Evolutionary conservation across 495 filamentous ascomycete species (phyloP), one percentile per base, ranked within the genome.

Genomic region (Mycothermus thermophilus): DNA sequence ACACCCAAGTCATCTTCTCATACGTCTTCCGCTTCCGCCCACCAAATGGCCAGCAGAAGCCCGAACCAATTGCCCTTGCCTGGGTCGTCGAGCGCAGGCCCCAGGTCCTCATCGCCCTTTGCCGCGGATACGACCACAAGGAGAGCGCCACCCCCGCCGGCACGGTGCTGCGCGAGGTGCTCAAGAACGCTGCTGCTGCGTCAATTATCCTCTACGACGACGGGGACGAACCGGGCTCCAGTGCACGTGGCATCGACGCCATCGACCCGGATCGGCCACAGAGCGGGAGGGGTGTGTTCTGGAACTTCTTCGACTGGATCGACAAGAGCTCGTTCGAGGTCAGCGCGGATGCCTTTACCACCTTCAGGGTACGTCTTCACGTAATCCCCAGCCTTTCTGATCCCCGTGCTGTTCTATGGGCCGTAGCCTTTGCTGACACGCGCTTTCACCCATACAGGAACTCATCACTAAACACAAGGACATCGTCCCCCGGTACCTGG

Each of bases 271-370:
- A 75, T 17, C 54, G 68, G 9, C 71, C 65, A 19, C 78, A 84
- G 42, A 74, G 63, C 8, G 85, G 85, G 12, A 65, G 71, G 10
- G 87, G 87, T 0, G 72, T 94, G 2, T 95, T 99, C 52, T 99
- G 92, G 92, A 73, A 68, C n/a, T 96, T 96, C 59, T 99, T 99
- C 50, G 72, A 82, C 30, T 99, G 87, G 82, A 93, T 99, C 37
- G 84, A 96, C 53, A 77, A 80, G 49, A 79, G 83, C 40, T 84
- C 79, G 12, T 99, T 99, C 54, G 92, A 99, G 62, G 80, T 96
- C 38, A 87, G 85, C 47, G 87, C 92, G 20, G 92, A 96, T 63
- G 87, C 92, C 1, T 99, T 96, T 48, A 90, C 83, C 25, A 96
- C 88, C 5, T 99, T 99, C 57, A 68, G 88, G 57, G 86, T 93